Conservation (phyloP, 2,329 filamentous ascomycete species). For the Sclerotinia borealis region DNA sequence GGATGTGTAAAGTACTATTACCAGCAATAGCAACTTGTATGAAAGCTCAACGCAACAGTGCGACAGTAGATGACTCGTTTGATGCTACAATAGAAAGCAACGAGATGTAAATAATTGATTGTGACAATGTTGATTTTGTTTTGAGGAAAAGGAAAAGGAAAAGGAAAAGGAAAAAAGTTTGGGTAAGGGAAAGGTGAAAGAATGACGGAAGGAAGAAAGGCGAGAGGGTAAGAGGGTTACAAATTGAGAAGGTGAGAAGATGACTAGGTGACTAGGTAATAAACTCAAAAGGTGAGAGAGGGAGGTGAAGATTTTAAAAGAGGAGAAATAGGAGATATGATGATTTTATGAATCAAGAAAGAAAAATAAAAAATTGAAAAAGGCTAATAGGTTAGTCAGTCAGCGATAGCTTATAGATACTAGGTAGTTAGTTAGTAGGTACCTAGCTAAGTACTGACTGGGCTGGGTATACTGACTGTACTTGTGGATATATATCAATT, state of each 20-base stretch:
- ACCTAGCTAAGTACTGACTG: too few species aligned
- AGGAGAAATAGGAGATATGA: not conserved
- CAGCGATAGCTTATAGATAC: too few species aligned
- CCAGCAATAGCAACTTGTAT: not conserved
- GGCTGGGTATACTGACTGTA: too few species aligned
- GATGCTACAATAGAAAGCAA: constrained; percentile 7
- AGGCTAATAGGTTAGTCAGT: too few species aligned
- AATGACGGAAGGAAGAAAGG: not conserved
- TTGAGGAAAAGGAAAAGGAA: not conserved
- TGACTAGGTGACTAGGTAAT: too few species aligned
- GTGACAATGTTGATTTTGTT: not conserved
- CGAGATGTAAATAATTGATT: not conserved
- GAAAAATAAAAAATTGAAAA: not conserved
- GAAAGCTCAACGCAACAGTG: not conserved
- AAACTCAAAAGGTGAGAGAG: too few species aligned
- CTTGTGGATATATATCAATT: too few species aligned
- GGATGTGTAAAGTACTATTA: not conserved
- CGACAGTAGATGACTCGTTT: not conserved
- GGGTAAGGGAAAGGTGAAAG: not conserved
- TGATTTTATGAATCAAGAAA: too few species aligned
- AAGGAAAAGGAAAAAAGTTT: not conserved
- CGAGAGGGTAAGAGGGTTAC: too few species aligned
- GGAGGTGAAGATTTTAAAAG: too few species aligned
- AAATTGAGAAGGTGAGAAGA: not conserved
- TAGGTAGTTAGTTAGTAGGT: too few species aligned